Percentiles rank a stretch among this genome's conserved stretches.
Conservation (phyloP, 495 filamentous ascomycete genomes). For the Tricharina praecox region DNA sequence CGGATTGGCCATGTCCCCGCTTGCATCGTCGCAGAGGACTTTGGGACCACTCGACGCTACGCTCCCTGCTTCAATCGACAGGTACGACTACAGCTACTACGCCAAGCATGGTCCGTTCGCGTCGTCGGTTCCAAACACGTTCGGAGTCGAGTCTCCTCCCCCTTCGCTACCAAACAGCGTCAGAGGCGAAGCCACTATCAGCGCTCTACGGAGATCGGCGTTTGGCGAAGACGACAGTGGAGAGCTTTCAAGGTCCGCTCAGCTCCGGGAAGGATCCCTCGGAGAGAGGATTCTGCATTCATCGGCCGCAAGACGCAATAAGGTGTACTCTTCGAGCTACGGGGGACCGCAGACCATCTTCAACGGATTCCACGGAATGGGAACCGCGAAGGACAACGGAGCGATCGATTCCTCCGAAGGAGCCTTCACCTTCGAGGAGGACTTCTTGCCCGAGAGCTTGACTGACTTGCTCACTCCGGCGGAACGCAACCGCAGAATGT, state of each 20-base stretch:
- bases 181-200: constrained; percentile 19
- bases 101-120: constrained; percentile 82
- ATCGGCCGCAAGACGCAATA: constrained; percentile 50
- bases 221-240: constrained; percentile 51
- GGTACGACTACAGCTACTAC: constrained; percentile 81
- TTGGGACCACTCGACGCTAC: constrained; percentile 56
- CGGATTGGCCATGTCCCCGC: constrained; percentile 58
- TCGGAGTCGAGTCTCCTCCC: constrained; percentile 78
- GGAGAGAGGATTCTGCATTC: constrained; percentile 40
- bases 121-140: constrained; percentile 81
- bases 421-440: constrained; percentile 81
- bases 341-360: constrained; percentile 61
- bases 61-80: constrained; percentile 89
- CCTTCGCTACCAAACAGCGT: constrained; percentile 44
- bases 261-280: constrained; percentile 43
- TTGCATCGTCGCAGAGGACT: constrained; percentile 42
- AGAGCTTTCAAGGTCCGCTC: constrained; percentile 35
- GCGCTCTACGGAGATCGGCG: constrained; percentile 66
- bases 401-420: constrained; percentile 49
- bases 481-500: constrained; percentile 70
- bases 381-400: constrained; percentile 35
- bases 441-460: constrained; percentile 70
- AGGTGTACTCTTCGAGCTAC: constrained; percentile 73
- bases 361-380: constrained; percentile 46
- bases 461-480: constrained; percentile 85